A percentile compares a stretch with the other conserved stretches of the same genome.
phyloP scores from a whole-genome alignment of 805 yeast genomes.

The Metschnikowia cerradonensis region DNA sequence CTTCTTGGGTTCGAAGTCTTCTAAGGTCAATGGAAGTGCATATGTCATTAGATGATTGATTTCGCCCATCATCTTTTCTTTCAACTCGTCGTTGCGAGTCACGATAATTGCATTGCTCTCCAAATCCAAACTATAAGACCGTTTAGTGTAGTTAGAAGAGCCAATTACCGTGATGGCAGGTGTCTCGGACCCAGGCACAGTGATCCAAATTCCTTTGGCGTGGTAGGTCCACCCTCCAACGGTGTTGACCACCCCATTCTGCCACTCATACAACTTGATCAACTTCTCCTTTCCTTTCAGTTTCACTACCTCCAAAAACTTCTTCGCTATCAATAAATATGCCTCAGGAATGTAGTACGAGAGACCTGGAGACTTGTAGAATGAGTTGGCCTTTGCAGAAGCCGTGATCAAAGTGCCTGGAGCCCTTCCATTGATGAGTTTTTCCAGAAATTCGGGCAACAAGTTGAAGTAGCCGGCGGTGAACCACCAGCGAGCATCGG shows the following conservation, averaged over 20 bases:
- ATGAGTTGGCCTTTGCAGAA: slow-evolving; percentile 87
- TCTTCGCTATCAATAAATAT: slow-evolving; percentile 69
- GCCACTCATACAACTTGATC: slow-evolving; percentile 77
- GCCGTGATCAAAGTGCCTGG: slow-evolving; percentile 80
- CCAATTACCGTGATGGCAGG: slow-evolving; percentile 85
- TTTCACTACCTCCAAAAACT: slow-evolving; percentile 55
- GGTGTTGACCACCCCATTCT: slow-evolving; percentile 75
- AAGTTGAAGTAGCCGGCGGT: slow-evolving; percentile 97
- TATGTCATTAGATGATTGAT: slow-evolving; percentile 53
- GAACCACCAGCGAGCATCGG: slow-evolving; percentile 68
- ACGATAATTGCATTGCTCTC: slow-evolving; percentile 82
- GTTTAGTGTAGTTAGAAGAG: slow-evolving; percentile 86
- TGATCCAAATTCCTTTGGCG: slow-evolving; percentile 92
- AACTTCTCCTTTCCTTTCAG: slow-evolving; percentile 35
- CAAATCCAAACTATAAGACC: slow-evolving; percentile 83
- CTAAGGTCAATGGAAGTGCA: slow-evolving; percentile 49
- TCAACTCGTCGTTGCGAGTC: slow-evolving; percentile 62
- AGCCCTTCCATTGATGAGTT: slow-evolving; percentile 55
- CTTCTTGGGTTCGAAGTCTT: slow-evolving; percentile 50
- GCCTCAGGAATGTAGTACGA: slow-evolving; percentile 84
- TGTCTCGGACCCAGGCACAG: slow-evolving; percentile 47
- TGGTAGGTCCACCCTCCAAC: slow-evolving; percentile 95
- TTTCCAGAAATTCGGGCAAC: slow-evolving; percentile 64
- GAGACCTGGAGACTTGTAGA: slow-evolving; percentile 78
- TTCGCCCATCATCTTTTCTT: slow-evolving; percentile 56